Conservation (phyloP, 768 basidiomycete species). For the Lentinula guzmanii region DNA sequence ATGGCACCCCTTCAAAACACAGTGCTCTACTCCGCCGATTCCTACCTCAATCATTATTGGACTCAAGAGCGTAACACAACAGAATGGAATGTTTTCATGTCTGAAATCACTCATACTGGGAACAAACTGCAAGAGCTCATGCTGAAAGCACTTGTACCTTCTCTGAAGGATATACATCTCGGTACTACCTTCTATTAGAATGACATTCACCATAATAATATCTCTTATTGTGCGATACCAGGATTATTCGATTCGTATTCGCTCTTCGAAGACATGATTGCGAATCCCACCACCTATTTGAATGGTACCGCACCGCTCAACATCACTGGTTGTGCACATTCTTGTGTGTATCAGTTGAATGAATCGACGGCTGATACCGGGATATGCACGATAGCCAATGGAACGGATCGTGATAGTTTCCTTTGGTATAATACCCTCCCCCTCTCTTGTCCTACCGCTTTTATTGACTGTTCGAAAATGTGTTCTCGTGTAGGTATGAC, state of each 20-base stretch:
- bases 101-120: slow-evolving; percentile 42
- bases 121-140: slow-evolving; percentile 47
- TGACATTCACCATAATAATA: neutral
- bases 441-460: neutral
- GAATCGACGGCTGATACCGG: slow-evolving; percentile 18
- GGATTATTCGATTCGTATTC: slow-evolving; percentile 58
- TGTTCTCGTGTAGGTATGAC: slow-evolving; percentile 23
- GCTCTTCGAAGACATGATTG: slow-evolving; percentile 54
- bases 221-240: neutral
- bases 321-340: slow-evolving; percentile 43
- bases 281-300: slow-evolving; percentile 43
- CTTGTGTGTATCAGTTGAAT: slow-evolving; percentile 38
- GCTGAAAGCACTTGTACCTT: slow-evolving; percentile 42
- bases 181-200: slow-evolving; percentile 28
- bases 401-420: slow-evolving; percentile 37
- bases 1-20: slow-evolving; percentile 36
- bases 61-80: slow-evolving; percentile 27
- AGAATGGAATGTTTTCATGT: slow-evolving; percentile 52
- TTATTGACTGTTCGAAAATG: neutral
- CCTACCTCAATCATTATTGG: slow-evolving; percentile 31
- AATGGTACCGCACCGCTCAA: slow-evolving; percentile 62
- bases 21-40: slow-evolving; percentile 25
- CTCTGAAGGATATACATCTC: slow-evolving; percentile 47
- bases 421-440: slow-evolving; percentile 31
- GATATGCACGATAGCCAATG: slow-evolving; percentile 26